Percentiles rank a stretch among this genome's conserved stretches.
Conservation (phyloP, 495 filamentous ascomycete genomes). For the Penicillium paxilli region DNA sequence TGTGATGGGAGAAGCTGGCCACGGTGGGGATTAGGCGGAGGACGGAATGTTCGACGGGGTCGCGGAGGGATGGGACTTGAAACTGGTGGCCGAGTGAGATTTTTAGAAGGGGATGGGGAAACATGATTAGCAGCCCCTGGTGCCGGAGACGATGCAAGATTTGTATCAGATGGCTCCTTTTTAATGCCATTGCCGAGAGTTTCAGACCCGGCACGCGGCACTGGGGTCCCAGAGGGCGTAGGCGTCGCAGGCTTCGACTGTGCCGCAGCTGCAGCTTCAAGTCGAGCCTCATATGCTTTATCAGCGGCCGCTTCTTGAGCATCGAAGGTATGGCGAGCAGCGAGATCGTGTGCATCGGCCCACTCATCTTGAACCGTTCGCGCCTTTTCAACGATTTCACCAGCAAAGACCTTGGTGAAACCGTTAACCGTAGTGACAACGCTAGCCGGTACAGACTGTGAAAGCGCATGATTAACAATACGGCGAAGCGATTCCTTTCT, state of each 20-base stretch:
- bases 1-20: constrained; percentile 81
- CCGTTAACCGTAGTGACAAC: constrained; percentile 79
- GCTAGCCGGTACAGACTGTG: constrained; percentile 77
- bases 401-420: constrained; percentile 81
- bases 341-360: constrained; percentile 53
- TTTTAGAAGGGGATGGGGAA: constrained; percentile 6
- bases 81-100: neutral
- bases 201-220: neutral
- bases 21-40: constrained; percentile 50
- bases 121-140: neutral
- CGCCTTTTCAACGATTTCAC: constrained; percentile 79
- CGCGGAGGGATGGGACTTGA: constrained; percentile 14
- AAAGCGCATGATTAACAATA: constrained; percentile 85
- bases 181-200: constrained; percentile 21
- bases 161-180: constrained; percentile 23
- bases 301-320: constrained; percentile 38
- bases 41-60: constrained; percentile 27
- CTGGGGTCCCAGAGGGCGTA: constrained; percentile 18
- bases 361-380: constrained; percentile 78
- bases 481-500: constrained; percentile 61
- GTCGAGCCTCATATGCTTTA: constrained; percentile 38
- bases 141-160: constrained; percentile 14
- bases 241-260: constrained; percentile 17
- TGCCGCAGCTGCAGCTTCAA: constrained; percentile 16
- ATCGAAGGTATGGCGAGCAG: constrained; percentile 33